Conservation (phyloP, 768 basidiomycete species). For the Leccinum aurantiacum region DNA sequence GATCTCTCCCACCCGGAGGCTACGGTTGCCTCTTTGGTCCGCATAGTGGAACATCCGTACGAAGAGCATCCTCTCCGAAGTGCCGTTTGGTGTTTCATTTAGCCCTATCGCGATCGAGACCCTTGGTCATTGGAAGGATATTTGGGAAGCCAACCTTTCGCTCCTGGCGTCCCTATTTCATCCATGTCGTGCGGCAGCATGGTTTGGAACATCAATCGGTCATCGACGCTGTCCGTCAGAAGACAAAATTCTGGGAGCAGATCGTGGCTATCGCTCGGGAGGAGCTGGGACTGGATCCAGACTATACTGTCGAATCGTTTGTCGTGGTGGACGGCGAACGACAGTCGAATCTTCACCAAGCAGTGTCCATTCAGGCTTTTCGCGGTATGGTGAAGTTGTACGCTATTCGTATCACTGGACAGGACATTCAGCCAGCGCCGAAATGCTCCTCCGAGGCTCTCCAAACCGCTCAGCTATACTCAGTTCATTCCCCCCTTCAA, state of each 20-base stretch:
- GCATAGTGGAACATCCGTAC: constrained; percentile 75
- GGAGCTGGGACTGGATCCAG: constrained; percentile 74
- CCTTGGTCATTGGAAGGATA: constrained; percentile 65
- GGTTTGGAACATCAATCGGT: constrained; percentile 67
- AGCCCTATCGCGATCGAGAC: constrained; percentile 67
- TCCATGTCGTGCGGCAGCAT: constrained; percentile 81
- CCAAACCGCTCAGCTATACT: constrained; percentile 60
- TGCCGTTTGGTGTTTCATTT: constrained; percentile 82
- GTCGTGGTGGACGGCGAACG: constrained; percentile 35
- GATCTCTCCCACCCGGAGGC: constrained; percentile 77
- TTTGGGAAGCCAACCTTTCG: constrained; percentile 77
- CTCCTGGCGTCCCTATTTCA: constrained; percentile 70
- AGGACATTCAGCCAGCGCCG: constrained; percentile 61
- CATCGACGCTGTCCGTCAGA: constrained; percentile 55
- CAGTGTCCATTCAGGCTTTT: constrained; percentile 63
- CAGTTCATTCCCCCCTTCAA: constrained; percentile 58
- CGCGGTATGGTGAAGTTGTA: constrained; percentile 70
- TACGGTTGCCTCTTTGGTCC: constrained; percentile 63
- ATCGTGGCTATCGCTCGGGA: constrained; percentile 61
- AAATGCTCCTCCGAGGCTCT: constrained; percentile 36
- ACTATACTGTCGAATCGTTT: constrained; percentile 56
- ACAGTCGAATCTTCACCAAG: constrained; percentile 59
- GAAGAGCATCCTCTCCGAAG: constrained; percentile 74
- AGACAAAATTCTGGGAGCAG: constrained; percentile 68
- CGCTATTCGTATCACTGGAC: constrained; percentile 69